Conservation (phyloP, 495 filamentous ascomycete genomes). For the Neurospora intermedia region DNA sequence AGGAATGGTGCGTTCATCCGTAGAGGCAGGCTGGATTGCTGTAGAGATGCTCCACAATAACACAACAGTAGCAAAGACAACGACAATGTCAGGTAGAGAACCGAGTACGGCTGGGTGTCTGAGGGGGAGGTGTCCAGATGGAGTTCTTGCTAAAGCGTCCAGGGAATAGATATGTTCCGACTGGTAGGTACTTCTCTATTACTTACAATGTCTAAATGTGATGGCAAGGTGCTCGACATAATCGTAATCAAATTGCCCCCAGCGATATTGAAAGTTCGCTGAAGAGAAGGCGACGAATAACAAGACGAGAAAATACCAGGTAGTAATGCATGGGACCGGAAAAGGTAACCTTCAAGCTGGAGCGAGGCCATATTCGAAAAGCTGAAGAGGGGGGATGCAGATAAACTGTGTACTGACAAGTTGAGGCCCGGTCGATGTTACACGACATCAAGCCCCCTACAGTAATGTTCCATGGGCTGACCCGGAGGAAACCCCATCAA, state of each 20-base stretch:
- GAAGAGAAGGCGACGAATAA: background rate
- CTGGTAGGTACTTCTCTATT: background rate
- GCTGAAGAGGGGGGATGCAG: background rate
- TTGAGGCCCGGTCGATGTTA: background rate
- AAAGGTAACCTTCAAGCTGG: background rate
- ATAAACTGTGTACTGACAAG: too few relatives aligned
- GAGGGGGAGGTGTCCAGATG: background rate
- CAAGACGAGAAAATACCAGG: background rate
- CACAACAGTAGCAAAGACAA: background rate
- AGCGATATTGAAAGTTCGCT: background rate
- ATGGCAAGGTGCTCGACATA: background rate
- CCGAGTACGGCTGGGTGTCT: background rate
- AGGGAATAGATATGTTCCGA: background rate
- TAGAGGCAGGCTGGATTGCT: background rate
- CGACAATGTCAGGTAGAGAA: background rate
- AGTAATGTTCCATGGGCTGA: background rate
- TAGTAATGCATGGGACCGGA: background rate
- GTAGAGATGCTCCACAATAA: background rate
- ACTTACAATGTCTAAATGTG: background rate
- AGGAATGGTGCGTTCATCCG: background rate
- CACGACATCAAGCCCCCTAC: background rate
- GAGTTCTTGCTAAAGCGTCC: background rate
- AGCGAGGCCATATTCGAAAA: background rate
- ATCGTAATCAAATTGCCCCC: background rate
- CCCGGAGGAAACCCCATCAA: background rate